Evolutionary conservation across 306 rosid species (phyloP).

Genomic region (Trifolium subterraneum): DNA sequence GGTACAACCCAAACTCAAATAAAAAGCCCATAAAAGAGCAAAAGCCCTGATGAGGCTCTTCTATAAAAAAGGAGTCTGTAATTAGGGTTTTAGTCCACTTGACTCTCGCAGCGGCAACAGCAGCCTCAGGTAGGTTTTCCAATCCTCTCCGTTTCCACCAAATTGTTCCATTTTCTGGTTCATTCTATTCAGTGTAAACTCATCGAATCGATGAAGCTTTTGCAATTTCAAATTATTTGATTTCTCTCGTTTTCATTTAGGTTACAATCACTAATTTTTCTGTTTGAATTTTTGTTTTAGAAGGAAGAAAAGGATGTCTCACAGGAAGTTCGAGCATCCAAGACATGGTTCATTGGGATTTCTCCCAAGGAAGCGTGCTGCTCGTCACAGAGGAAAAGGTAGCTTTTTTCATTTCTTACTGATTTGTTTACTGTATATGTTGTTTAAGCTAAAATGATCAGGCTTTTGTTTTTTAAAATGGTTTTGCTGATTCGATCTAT

Average conservation of each 20-base stretch:
- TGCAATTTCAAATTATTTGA: no score
- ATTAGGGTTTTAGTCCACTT: no score
- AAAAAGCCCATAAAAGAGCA: no score
- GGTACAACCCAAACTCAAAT: no score
- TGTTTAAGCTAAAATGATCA: not conserved
- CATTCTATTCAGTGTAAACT: no score
- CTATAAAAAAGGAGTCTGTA: no score
- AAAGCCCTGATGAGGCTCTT: no score
- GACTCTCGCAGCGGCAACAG: no score
- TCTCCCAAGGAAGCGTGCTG: slow-evolving; percentile 86
- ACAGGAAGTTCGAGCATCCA: slow-evolving; percentile 92
- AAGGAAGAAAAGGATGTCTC: slow-evolving; percentile 68
- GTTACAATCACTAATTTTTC: not conserved
- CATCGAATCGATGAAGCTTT: no score
- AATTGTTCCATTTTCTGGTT: no score
- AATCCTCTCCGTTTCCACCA: no score
- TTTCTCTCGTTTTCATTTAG: not conserved
- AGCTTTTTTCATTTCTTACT: not conserved
- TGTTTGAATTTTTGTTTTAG: not conserved
- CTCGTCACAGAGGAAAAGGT: slow-evolving; percentile 90
- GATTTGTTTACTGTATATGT: not conserved
- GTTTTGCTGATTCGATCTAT: not conserved
- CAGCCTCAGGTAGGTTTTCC: no score
- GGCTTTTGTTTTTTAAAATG: not conserved
- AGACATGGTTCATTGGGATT: slow-evolving; percentile 90